Evolutionary conservation across 768 basidiomycete species (phyloP).

Genomic region (Serendipita sp.): DNA sequence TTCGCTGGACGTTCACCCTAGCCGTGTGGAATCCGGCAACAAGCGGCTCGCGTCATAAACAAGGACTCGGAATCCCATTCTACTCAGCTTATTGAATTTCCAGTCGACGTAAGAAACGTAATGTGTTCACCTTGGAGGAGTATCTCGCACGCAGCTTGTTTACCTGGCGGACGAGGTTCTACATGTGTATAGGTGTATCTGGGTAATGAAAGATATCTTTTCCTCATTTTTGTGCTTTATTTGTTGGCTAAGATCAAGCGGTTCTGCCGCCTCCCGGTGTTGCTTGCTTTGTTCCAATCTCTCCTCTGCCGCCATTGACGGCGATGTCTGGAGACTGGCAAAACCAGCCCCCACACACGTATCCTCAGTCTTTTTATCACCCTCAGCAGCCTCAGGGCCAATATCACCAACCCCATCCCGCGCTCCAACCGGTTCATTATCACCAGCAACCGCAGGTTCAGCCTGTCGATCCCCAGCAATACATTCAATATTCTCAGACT

Average conservation of each 20-base stretch:
- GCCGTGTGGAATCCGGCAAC: too few species aligned
- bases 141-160: too few species aligned
- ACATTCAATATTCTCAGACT: neutral
- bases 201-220: too few species aligned
- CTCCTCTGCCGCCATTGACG: neutral
- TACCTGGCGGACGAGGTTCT: too few species aligned
- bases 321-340: slow-evolving; percentile 4
- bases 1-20: too few species aligned
- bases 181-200: too few species aligned
- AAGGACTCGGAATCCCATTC: too few species aligned
- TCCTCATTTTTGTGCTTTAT: neutral
- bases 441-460: neutral
- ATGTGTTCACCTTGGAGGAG: too few species aligned
- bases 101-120: too few species aligned
- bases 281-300: neutral
- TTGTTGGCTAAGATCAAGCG: neutral
- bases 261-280: neutral
- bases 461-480: neutral
- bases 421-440: neutral
- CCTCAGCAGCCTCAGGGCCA: neutral
- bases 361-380: neutral
- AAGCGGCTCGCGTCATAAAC: too few species aligned
- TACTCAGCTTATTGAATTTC: too few species aligned
- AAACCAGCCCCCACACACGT: neutral
- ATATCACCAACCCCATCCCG: neutral